A percentile compares a stretch with the other conserved stretches of the same genome.
These are phyloP conservation scores for Neocucurbitaria cava DNA, from an alignment of 2,329 filamentous ascomycete genomes.

Conservation along the genomic window DNA sequence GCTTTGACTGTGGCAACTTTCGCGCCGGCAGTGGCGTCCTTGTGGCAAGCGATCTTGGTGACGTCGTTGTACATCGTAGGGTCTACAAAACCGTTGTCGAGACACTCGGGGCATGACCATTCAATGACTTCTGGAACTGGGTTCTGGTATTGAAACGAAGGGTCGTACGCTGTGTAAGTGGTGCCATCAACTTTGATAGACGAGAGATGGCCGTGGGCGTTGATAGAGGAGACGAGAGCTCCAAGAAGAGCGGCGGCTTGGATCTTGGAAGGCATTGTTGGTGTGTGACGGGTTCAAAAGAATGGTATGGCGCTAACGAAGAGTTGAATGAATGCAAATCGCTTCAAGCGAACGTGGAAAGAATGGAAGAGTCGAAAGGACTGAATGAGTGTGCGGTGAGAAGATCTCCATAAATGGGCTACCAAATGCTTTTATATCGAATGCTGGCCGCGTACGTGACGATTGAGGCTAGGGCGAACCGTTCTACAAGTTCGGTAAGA, in stretches of 20 bases:
- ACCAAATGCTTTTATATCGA: constrained; percentile 7
- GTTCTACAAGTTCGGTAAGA: background rate
- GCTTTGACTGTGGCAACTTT: constrained; percentile 63
- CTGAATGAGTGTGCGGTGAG: constrained; percentile 29
- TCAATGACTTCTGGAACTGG: constrained; percentile 53
- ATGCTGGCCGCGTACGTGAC: background rate
- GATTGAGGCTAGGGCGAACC: background rate
- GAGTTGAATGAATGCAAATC: constrained; percentile 26
- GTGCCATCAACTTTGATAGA: constrained; percentile 55
- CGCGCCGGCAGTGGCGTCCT: constrained; percentile 58
- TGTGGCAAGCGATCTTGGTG: constrained; percentile 68
- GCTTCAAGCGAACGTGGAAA: constrained; percentile 37
- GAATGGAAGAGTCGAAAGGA: constrained; percentile 32
- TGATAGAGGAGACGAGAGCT: constrained; percentile 47
- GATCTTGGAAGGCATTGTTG: constrained; percentile 40
- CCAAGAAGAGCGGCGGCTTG: constrained; percentile 40
- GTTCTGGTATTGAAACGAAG: constrained; percentile 47
- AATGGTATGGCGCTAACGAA: constrained; percentile 32
- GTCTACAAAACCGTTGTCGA: constrained; percentile 62
- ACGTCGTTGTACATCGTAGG: constrained; percentile 53
- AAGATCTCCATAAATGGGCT: constrained; percentile 2
- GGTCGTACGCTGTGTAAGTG: constrained; percentile 54
- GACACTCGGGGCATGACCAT: constrained; percentile 60
- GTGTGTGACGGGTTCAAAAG: constrained; percentile 5
- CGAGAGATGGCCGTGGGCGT: constrained; percentile 54